Conservation (phyloP, 169 alveolate genomes). For the Plasmodium gonderi region DNA sequence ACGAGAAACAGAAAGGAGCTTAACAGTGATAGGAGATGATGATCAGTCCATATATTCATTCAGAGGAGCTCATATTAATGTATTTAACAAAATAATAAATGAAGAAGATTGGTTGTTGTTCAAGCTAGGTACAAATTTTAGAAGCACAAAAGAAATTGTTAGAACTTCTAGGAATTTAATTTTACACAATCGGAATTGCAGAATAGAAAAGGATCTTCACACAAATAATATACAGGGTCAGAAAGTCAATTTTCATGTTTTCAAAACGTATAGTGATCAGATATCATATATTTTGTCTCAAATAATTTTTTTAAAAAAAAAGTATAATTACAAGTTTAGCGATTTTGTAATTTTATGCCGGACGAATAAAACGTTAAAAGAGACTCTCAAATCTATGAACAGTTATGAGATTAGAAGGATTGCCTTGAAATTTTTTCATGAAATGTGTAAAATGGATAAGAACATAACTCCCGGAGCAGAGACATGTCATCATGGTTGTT, state of each 20-base stretch:
- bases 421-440: constrained; percentile 7
- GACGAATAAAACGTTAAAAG: constrained; percentile 75
- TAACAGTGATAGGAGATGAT: constrained; percentile 88
- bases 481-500: too few species aligned
- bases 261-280: constrained; percentile 77
- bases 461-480: too few species aligned
- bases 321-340: constrained; percentile 78
- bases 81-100: constrained; percentile 69
- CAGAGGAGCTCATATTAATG: constrained; percentile 84
- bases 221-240: constrained; percentile 74
- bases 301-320: constrained; percentile 66
- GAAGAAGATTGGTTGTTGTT: constrained; percentile 40
- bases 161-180: constrained; percentile 72
- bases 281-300: constrained; percentile 75
- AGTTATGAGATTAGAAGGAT: constrained; percentile 10
- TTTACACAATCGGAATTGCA: constrained; percentile 43
- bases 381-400: constrained; percentile 16
- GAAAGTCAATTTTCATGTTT: constrained; percentile 73
- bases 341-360: constrained; percentile 85
- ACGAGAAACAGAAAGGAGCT: constrained; percentile 26
- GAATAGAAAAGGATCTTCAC: constrained; percentile 75
- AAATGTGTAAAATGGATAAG: neutral
- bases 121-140: constrained; percentile 76
- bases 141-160: constrained; percentile 81
- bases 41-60: constrained; percentile 86